These are phyloP conservation scores for Stentor roeselii DNA, from an alignment of 73 alveolate genomes.

Conservation along the genomic window DNA sequence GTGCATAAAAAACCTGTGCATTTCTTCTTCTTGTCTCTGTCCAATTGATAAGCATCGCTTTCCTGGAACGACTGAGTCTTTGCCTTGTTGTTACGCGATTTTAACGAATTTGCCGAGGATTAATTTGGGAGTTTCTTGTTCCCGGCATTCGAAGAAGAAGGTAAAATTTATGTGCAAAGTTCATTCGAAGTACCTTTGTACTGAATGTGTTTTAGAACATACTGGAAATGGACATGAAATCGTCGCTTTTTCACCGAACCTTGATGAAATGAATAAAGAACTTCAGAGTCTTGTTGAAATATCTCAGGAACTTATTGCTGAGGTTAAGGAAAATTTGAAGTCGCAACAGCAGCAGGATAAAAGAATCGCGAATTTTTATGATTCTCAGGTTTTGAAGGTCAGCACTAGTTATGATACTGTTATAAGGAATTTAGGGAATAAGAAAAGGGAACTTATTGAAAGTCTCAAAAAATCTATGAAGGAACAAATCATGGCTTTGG, in stretches of 20 bases:
- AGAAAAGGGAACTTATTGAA: conserved; percentile 17
- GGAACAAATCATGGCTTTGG: conserved; percentile 19
- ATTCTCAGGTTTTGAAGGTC: background rate
- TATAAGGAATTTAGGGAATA: background rate
- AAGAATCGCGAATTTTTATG: background rate
- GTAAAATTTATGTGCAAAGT: conserved; percentile 44
- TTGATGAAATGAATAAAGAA: background rate
- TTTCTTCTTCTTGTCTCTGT: conserved; percentile 28
- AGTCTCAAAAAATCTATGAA: background rate
- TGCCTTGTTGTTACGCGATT: conserved; percentile 51
- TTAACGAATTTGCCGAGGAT: conserved; percentile 45
- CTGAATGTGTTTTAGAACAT: conserved; percentile 55
- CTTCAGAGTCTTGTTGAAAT: background rate
- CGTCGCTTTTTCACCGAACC: conserved; percentile 20
- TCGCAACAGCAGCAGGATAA: background rate
- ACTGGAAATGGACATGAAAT: conserved; percentile 51
- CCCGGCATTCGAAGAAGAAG: conserved; percentile 39
- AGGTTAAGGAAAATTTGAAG: background rate
- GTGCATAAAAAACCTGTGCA: conserved; percentile 34
- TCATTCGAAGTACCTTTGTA: conserved; percentile 40
- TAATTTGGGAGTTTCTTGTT: conserved; percentile 29
- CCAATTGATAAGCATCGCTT: conserved; percentile 49
- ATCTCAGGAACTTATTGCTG: background rate
- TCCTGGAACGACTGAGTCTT: conserved; percentile 25
- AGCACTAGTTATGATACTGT: conserved; percentile 18